phyloP scores from a whole-genome alignment of 2,329 filamentous ascomycete genomes.

The Cladorrhinum sp. region DNA sequence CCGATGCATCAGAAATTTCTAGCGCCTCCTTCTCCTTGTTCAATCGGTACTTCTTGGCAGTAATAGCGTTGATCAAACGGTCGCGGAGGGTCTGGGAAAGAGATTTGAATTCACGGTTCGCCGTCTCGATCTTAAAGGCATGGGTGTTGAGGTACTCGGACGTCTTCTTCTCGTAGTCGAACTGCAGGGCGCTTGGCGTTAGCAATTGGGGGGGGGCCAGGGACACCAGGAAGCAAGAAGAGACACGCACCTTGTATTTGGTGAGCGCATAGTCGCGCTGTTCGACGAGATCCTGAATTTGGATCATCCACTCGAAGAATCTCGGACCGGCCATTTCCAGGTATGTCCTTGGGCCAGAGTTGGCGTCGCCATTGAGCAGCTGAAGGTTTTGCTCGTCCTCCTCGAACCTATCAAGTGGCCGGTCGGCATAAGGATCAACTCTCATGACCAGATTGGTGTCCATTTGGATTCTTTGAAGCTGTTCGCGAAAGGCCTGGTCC shows the following conservation, averaged over 20 bases:
- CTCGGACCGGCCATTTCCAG: constrained; percentile 75
- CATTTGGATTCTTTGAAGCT: constrained; percentile 86
- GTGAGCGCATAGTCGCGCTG: constrained; percentile 80
- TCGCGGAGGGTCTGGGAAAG: constrained; percentile 61
- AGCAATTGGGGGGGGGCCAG: constrained; percentile 20
- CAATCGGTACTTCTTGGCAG: constrained; percentile 61
- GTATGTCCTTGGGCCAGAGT: constrained; percentile 50
- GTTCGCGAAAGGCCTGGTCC: constrained; percentile 80
- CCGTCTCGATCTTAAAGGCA: constrained; percentile 60
- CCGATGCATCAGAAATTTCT: constrained; percentile 64
- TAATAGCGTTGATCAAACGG: constrained; percentile 64
- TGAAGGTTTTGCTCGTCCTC: constrained; percentile 40
- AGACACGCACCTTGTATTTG: constrained; percentile 67
- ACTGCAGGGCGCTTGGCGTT: constrained; percentile 37
- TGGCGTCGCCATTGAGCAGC: constrained; percentile 35
- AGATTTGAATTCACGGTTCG: constrained; percentile 58
- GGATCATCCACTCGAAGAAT: constrained; percentile 80
- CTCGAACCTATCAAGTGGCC: constrained; percentile 44
- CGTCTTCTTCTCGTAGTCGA: constrained; percentile 61
- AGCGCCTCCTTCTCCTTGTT: constrained; percentile 65
- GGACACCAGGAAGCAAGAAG: background rate
- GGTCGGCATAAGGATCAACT: constrained; percentile 71
- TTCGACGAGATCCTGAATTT: constrained; percentile 85
- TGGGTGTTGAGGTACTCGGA: constrained; percentile 58
- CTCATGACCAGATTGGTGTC: constrained; percentile 84